phyloP scores from a whole-genome alignment of 805 yeast species.

The Sugiyamaella qingdaonensis region DNA sequence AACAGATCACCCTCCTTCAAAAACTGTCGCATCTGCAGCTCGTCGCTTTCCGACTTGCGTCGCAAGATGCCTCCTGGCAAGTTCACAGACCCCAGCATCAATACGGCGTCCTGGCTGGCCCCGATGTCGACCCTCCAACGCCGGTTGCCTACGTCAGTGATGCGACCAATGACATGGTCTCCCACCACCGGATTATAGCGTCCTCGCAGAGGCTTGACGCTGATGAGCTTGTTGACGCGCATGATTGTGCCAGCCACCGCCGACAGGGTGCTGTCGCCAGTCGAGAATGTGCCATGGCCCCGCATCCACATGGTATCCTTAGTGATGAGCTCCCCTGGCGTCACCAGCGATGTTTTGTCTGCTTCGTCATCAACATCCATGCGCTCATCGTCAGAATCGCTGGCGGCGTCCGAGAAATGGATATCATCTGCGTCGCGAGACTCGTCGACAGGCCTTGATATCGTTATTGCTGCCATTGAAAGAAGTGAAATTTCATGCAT shows the following conservation, averaged over 20 bases:
- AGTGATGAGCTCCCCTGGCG: constrained; percentile 96
- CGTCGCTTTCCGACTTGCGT: constrained; percentile 92
- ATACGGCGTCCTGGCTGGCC: constrained; percentile 84
- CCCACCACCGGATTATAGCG: constrained; percentile 93
- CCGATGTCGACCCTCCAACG: constrained; percentile 98
- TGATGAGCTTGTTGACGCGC: constrained; percentile 78
- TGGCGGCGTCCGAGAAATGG: constrained; percentile 26
- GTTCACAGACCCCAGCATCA: constrained; percentile 93
- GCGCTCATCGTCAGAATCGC: constrained; percentile 14
- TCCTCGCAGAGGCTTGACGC: constrained; percentile 82
- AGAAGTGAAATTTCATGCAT: neutral
- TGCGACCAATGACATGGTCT: constrained; percentile 90
- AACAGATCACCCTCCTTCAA: constrained; percentile 93
- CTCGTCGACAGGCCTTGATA: constrained; percentile 3
- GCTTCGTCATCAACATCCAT: constrained; percentile 9
- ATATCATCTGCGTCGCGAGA: constrained; percentile 28
- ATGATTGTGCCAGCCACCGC: constrained; percentile 90
- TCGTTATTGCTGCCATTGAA: constrained; percentile 8
- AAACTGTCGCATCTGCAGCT: constrained; percentile 90
- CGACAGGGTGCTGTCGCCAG: constrained; percentile 71
- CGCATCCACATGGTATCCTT: constrained; percentile 97
- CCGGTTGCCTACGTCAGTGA: constrained; percentile 88
- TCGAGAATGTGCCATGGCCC: constrained; percentile 92
- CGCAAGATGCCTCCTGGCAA: constrained; percentile 95
- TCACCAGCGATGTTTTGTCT: constrained; percentile 47